Conservation (phyloP, 2,329 filamentous ascomycete species). For the Ophiostoma quercus region DNA sequence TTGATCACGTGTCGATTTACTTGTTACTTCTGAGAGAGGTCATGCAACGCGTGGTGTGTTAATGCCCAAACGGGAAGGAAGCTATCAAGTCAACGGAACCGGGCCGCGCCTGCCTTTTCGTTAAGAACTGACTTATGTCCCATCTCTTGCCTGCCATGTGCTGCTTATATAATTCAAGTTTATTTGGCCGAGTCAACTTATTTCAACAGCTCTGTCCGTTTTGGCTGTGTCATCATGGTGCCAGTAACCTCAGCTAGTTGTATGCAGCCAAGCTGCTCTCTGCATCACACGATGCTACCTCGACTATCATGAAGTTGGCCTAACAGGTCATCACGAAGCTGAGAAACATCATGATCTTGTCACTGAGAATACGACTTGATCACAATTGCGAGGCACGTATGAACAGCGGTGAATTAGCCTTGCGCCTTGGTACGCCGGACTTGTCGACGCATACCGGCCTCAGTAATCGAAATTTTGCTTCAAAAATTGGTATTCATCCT, state of each 20-base stretch:
- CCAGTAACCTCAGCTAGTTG: no score
- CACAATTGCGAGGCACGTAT: no score
- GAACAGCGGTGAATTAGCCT: no score
- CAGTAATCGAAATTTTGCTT: no score
- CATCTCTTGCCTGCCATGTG: background rate
- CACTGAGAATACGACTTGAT: no score
- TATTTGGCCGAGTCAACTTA: background rate
- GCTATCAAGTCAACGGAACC: background rate
- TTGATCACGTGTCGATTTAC: background rate
- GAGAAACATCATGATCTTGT: background rate
- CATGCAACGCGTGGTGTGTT: background rate
- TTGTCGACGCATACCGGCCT: no score
- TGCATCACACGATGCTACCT: background rate
- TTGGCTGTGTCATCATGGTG: no score
- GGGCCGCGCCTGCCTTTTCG: background rate
- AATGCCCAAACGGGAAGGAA: slow-evolving; percentile 7
- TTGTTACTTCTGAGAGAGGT: no score
- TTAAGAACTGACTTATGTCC: background rate
- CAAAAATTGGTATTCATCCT: no score
- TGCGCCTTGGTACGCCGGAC: no score
- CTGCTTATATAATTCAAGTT: background rate
- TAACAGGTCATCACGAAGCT: background rate
- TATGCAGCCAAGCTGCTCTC: no score
- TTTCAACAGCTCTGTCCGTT: background rate
- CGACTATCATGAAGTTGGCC: background rate